These are phyloP conservation scores for Sisymbrium irio DNA, from an alignment of 345 rosid genomes.

Conservation along the genomic window DNA sequence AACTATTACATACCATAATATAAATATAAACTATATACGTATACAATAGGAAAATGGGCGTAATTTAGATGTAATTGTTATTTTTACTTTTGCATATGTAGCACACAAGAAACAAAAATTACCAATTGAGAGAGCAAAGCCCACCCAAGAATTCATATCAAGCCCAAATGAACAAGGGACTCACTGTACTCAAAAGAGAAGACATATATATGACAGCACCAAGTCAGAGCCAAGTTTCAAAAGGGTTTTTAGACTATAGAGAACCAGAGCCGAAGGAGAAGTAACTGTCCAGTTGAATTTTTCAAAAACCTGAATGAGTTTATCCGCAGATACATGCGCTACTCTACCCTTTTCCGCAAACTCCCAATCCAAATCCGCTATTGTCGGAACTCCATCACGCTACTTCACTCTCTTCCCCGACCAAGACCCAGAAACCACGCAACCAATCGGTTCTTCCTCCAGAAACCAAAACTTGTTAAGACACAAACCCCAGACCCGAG, in stretches of 20 bases:
- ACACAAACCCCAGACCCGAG: constrained; percentile 29
- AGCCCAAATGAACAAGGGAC: background rate
- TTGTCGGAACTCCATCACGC: constrained; percentile 25
- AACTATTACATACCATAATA: no score
- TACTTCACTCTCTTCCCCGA: constrained; percentile 40
- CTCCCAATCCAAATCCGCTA: background rate
- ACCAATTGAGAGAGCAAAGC: background rate
- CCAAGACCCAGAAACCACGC: no score
- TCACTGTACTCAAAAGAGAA: background rate
- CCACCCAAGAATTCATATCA: background rate
- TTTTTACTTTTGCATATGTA: no score
- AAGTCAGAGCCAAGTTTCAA: no score
- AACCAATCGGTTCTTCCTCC: constrained; percentile 16
- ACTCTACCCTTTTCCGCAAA: constrained; percentile 11
- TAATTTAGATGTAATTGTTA: no score
- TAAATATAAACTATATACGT: no score
- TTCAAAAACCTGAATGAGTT: background rate
- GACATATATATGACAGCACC: no score
- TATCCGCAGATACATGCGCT: constrained; percentile 16
- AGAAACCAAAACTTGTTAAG: constrained; percentile 18
- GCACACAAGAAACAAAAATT: no score
- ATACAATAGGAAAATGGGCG: no score
- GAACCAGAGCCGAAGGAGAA: background rate
- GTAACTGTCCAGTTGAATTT: background rate
- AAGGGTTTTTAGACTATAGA: background rate